Conservation (phyloP, 2,329 filamentous ascomycete species). For the Verruconis gallopava region DNA sequence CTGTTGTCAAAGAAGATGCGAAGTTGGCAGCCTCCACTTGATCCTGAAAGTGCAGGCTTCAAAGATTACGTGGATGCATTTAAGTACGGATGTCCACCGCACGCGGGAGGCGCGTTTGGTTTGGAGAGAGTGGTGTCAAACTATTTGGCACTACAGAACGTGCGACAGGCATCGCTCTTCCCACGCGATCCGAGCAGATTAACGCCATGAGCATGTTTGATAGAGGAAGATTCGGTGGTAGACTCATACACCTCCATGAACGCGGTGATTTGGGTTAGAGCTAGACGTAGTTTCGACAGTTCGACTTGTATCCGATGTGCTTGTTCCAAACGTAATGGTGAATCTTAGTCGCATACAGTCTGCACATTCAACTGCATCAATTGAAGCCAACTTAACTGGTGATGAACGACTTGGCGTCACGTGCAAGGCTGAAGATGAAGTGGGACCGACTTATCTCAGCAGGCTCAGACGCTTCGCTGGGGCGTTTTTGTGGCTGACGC, state of each 20-base stretch:
- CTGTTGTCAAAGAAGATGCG: constrained; percentile 46
- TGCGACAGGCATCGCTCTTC: constrained; percentile 49
- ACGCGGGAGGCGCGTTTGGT: constrained; percentile 52
- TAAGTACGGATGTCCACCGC: constrained; percentile 49
- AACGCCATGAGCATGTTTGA: constrained; percentile 21
- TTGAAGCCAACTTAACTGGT: too few relatives aligned
- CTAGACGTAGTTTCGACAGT: neutral
- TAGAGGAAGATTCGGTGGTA: neutral
- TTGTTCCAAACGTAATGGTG: neutral
- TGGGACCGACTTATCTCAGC: too few relatives aligned
- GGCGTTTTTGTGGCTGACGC: too few relatives aligned
- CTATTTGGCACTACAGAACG: constrained; percentile 52
- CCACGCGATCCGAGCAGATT: constrained; percentile 49
- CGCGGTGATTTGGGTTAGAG: neutral
- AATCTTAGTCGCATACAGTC: neutral
- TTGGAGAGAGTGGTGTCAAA: constrained; percentile 55
- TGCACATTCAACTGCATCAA: neutral
- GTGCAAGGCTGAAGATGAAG: too few relatives aligned
- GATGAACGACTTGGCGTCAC: too few relatives aligned
- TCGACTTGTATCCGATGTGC: neutral
- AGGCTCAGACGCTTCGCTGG: too few relatives aligned
- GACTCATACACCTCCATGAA: neutral
- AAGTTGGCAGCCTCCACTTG: constrained; percentile 44
- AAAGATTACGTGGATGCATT: constrained; percentile 53
- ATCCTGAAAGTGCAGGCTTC: constrained; percentile 46